Evolutionary conservation across 2,329 filamentous ascomycete genomes (phyloP), one percentile per base, ranked within the genome.

Genomic region (Colletotrichum tropicicola): DNA sequence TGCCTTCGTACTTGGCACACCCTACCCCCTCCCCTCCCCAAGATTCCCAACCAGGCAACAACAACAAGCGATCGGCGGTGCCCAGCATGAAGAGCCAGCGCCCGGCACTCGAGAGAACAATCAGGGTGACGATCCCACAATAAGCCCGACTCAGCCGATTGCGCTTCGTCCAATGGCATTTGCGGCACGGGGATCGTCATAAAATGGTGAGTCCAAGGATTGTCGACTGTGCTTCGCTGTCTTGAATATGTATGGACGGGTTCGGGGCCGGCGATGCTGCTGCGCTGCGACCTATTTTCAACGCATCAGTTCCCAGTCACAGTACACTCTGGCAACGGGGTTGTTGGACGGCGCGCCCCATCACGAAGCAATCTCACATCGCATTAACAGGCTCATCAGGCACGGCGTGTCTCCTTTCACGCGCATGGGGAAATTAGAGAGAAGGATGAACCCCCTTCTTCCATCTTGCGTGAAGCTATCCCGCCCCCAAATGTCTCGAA

Each of bases 101-200:
- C 41, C 39, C 60, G 60, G 55, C 55, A 53, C 45, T 58, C 48
- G 6, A 32, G n/a, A 47, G 15, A 27, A 39, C 32, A 30, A 61
- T 17, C 48, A 64, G 27, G 35, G 23, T 28, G 63, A 56, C 39
- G 59, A 63, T 63, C 63, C 59, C 59, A 63, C 41, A 65, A 58
- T 63, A 63, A 58, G 58, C 51, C 62, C 58, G 57, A 53, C 62
- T 48, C 51, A 58, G 44, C 59, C 63, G 59, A 52, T 64, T 45
- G 25, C 17, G 39, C 13, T n/a, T 23, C 44, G 35, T 27, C 61
- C 61, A 60, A 49, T 45, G 48, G 21, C 47, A 48, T 52, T 41
- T 27, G 19, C 45, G 30, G 30, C 15, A 45, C 27, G 25, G 37
- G 39, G 59, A 66, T 64, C 63, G 59, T 58, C 63, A 64, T 43